Conservation (phyloP, 2,329 filamentous ascomycete genomes). For the Penicillium carneum region DNA sequence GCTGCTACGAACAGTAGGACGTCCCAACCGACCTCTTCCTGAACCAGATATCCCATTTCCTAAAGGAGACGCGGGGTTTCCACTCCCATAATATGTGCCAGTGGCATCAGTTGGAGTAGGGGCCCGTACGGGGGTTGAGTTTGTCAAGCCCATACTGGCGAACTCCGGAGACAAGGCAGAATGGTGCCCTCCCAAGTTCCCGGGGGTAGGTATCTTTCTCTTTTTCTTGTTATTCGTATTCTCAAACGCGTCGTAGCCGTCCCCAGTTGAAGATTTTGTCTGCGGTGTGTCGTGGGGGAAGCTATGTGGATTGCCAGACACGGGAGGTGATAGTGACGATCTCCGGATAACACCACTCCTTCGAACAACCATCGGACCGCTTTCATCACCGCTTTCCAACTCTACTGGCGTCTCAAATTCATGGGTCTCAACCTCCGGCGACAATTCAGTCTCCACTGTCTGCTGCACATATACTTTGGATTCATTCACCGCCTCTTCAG, state of each 20-base stretch:
- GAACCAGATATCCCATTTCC: constrained; percentile 81
- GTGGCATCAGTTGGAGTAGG: constrained; percentile 56
- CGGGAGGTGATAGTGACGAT: constrained; percentile 44
- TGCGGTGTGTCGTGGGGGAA: constrained; percentile 30
- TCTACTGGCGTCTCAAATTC: constrained; percentile 63
- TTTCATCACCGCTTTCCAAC: constrained; percentile 69
- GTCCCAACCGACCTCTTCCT: constrained; percentile 82
- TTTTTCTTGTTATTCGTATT: constrained; percentile 99
- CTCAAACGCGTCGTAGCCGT: constrained; percentile 96
- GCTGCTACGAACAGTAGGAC: constrained; percentile 58
- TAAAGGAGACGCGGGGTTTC: constrained; percentile 61
- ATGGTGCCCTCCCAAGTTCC: constrained; percentile 69
- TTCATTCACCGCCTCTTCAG: constrained; percentile 60
- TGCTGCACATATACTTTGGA: constrained; percentile 57
- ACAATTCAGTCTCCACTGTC: constrained; percentile 50
- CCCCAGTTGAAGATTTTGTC: constrained; percentile 68
- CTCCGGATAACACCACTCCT: constrained; percentile 53
- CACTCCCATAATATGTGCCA: constrained; percentile 65
- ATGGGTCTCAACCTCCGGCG: constrained; percentile 49
- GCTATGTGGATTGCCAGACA: constrained; percentile 18
- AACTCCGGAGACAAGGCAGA: constrained; percentile 68
- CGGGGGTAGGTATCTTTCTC: constrained; percentile 91
- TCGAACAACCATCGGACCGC: constrained; percentile 53
- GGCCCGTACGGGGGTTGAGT: constrained; percentile 53
- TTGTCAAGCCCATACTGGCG: constrained; percentile 67